Conservation (phyloP, 2,329 filamentous ascomycete genomes). For the Alternaria alternata region DNA sequence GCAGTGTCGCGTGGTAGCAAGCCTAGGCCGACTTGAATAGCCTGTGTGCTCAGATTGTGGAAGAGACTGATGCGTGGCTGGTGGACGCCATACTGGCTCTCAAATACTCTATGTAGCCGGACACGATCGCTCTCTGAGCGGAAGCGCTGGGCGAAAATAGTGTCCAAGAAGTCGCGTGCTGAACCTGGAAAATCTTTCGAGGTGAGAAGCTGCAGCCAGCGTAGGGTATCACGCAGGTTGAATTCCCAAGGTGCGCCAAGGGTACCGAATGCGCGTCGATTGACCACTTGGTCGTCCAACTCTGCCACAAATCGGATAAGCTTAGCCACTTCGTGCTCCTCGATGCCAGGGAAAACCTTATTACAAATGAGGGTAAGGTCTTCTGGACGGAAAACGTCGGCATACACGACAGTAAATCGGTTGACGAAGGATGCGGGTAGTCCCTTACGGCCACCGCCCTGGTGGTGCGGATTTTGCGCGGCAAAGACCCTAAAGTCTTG, state of each 20-base stretch:
- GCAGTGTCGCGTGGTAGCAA: constrained; percentile 68
- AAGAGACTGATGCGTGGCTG: constrained; percentile 60
- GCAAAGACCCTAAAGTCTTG: constrained; percentile 93
- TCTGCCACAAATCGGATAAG: constrained; percentile 82
- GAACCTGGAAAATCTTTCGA: constrained; percentile 65
- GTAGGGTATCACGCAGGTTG: constrained; percentile 87
- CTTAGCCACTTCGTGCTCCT: constrained; percentile 65
- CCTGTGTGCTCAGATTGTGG: constrained; percentile 71
- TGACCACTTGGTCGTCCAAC: constrained; percentile 76
- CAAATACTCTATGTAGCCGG: constrained; percentile 72
- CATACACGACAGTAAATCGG: constrained; percentile 96
- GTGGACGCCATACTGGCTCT: constrained; percentile 65
- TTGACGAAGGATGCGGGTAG: constrained; percentile 96
- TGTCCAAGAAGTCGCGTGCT: constrained; percentile 77
- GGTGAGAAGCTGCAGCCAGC: constrained; percentile 81
- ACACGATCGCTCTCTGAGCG: constrained; percentile 73
- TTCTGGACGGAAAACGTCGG: constrained; percentile 82
- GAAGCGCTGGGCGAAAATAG: constrained; percentile 89
- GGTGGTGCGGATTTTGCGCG: constrained; percentile 96
- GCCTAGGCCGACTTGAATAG: constrained; percentile 83
- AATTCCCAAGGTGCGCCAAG: constrained; percentile 90
- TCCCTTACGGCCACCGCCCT: constrained; percentile 94
- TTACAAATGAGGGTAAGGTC: constrained; percentile 85
- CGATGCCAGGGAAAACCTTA: constrained; percentile 74
- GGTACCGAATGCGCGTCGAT: constrained; percentile 61